Evolutionary conservation across 75 land plant species (phyloP), one percentile per base, ranked within the genome.

Genomic region (Pinus taeda): DNA sequence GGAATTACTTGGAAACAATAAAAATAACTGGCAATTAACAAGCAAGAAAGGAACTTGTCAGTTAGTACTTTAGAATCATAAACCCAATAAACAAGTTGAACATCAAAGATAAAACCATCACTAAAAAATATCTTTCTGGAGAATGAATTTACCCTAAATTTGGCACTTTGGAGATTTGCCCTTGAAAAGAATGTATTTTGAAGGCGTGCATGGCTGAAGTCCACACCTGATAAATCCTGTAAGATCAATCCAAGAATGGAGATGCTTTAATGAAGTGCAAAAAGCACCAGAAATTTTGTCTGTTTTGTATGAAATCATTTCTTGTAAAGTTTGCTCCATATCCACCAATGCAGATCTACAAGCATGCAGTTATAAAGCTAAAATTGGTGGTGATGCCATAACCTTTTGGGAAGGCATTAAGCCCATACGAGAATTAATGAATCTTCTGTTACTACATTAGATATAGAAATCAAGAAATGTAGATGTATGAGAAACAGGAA

Each of bases 221-320:
- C 98, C 74, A 91, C 95, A 82, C 61, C 79, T 22, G 95, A 92
- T 12, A 93, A 81, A 79, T 93, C 96, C 90, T 91, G n/a, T 20
- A 36, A 67, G 0, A 42, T 42, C 53, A 69, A 42, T 39, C 24
- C 24, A 69, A 45, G 22, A 69, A 69, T 42, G 53, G 49, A 69
- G 42, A 42, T 17, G 11, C 42, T 39, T 69, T 11, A 69, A 69
- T 42, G 42, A 21, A 42, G 75, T 65, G 20, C 75, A 24, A 39
- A 77, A 77, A 24, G 74, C 58, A 70, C 30, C 15, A 36, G 63
- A 26, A 30, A 29, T 7, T 3, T 18, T 30, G 74, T 60, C 37
- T 18, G 12, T 58, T 8, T n/a, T 57, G 9, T 9, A 22, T 29
- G 57, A 24, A 11, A 11, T 0, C 4, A 74, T 74, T 13, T 22